Evolutionary conservation across 2,329 filamentous ascomycete genomes (phyloP).

Genomic region (Eutypella sp.): DNA sequence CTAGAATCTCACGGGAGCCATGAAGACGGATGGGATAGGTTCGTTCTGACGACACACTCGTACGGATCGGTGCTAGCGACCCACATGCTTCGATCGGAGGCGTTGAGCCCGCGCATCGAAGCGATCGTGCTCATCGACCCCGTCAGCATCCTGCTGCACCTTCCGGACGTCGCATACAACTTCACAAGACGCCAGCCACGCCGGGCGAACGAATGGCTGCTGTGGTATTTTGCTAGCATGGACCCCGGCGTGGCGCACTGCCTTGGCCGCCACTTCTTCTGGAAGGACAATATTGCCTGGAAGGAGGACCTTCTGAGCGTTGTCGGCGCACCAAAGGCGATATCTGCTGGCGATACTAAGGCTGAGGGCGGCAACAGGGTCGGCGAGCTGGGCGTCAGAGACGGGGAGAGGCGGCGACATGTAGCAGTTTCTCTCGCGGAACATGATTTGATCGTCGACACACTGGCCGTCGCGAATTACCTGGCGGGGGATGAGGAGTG

Average conservation of each 20-base stretch:
- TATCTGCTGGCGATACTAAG: neutral
- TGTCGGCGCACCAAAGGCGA: constrained; percentile 1
- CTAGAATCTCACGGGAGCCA: constrained; percentile 53
- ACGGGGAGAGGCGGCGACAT: constrained; percentile 10
- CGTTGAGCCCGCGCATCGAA: constrained; percentile 45
- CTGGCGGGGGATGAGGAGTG: constrained; percentile 36
- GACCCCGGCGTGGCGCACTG: constrained; percentile 63
- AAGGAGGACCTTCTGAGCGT: constrained; percentile 52
- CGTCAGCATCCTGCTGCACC: constrained; percentile 61
- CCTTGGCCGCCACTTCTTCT: constrained; percentile 64
- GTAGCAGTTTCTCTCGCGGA: constrained; percentile 56
- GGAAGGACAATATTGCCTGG: constrained; percentile 67
- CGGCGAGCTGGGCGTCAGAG: constrained; percentile 6
- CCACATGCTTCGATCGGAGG: constrained; percentile 50
- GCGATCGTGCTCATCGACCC: constrained; percentile 52
- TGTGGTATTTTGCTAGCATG: constrained; percentile 66
- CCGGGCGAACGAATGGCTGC: constrained; percentile 62
- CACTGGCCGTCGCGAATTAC: constrained; percentile 52
- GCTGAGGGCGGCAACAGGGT: neutral
- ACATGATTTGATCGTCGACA: constrained; percentile 61
- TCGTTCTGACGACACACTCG: constrained; percentile 57
- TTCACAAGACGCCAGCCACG: constrained; percentile 52
- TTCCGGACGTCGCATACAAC: constrained; percentile 68
- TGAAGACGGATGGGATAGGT: constrained; percentile 50
- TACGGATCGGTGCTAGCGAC: constrained; percentile 62